Evolutionary conservation across 495 filamentous ascomycete genomes (phyloP), one percentile per base, ranked within the genome.

Genomic region (Aspergillus indologenus): DNA sequence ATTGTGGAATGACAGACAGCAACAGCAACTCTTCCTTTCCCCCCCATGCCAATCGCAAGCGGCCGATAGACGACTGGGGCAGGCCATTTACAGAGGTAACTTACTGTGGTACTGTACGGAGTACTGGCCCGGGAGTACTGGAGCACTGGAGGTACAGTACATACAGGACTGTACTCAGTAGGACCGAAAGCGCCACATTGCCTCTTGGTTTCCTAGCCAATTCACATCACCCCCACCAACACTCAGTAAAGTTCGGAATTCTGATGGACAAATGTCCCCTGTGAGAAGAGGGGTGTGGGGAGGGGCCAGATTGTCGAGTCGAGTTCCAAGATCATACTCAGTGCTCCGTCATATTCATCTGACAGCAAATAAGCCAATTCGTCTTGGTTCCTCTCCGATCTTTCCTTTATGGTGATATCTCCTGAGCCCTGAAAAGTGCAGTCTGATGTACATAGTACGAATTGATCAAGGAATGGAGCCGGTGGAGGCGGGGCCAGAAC

Each of bases 1-100:
- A 45, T 63, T 22, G 24, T 60, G 45, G 57, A 63, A 60, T 63
- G 61, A 59, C 61, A 59, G 57, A 57, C 53, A 60, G 61, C 45
- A 63, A 60, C 61, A n/a, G n/a, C n/a, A n/a, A n/a, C n/a, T n/a
- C n/a, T n/a, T 46, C 24, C 45, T 21, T 23, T 14, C 2, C 2
- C 12, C 19, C n/a, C 43, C 18, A 54, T 57, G 43, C 61, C 61
- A 60, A 57, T 63, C 44, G 57, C 61, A 63, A 57, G 45, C 57
- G 53, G 54, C 52, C 34, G 52, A 44, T 19, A 29, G 12, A 53
- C 23, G 31, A 26, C 18, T 53, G 24, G 50, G 40, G 31, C 23
- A 48, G 54, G 53, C n/a, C n/a, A n/a, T n/a, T n/a, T n/a, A n/a
- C n/a, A n/a, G n/a, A n/a, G n/a, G n/a, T n/a, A n/a, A n/a, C n/a